These are phyloP conservation scores for Blumeriella jaapii DNA, from an alignment of 2,329 filamentous ascomycete species.

Conservation along the genomic window DNA sequence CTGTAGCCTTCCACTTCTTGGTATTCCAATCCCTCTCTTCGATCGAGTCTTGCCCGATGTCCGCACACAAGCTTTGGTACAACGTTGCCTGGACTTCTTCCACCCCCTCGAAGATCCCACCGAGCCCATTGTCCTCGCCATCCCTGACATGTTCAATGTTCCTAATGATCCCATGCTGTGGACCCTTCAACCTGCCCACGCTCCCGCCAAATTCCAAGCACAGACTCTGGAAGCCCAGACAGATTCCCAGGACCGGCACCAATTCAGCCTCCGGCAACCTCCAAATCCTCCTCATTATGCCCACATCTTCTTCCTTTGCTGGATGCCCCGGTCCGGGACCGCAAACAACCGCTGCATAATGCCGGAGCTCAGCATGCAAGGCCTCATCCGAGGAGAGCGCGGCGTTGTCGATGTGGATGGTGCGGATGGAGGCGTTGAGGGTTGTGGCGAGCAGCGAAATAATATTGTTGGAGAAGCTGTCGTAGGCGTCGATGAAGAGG, in stretches of 20 bases:
- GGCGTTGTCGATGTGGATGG: slow-evolving; percentile 60
- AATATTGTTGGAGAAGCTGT: slow-evolving; percentile 96
- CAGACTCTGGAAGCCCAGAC: slow-evolving; percentile 59
- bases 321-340: slow-evolving; percentile 87
- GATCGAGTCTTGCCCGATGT: slow-evolving; percentile 23
- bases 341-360: slow-evolving; percentile 76
- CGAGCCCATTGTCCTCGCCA: slow-evolving; percentile 2
- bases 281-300: slow-evolving; percentile 73
- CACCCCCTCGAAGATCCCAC: slow-evolving; percentile 21
- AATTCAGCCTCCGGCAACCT: slow-evolving; percentile 41
- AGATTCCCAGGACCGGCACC: slow-evolving; percentile 70
- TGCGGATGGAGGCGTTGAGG: slow-evolving; percentile 55
- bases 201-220: slow-evolving; percentile 45
- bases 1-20: slow-evolving; percentile 18
- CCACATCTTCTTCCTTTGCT: slow-evolving; percentile 60
- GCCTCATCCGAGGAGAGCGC: slow-evolving; percentile 34
- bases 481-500: slow-evolving; percentile 89
- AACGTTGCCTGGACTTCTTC: slow-evolving; percentile 27
- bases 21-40: slow-evolving; percentile 15
- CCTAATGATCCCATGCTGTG: slow-evolving; percentile 50
- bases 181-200: slow-evolving; percentile 42
- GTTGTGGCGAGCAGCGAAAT: slow-evolving; percentile 65
- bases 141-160: slow-evolving; percentile 37
- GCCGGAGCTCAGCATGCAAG: slow-evolving; percentile 39
- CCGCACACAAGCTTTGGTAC: slow-evolving; percentile 32